Base-by-base conservation (phyloP, 371 early-diverging fungal genomes). In the Fennellomyces sp. region DNA sequence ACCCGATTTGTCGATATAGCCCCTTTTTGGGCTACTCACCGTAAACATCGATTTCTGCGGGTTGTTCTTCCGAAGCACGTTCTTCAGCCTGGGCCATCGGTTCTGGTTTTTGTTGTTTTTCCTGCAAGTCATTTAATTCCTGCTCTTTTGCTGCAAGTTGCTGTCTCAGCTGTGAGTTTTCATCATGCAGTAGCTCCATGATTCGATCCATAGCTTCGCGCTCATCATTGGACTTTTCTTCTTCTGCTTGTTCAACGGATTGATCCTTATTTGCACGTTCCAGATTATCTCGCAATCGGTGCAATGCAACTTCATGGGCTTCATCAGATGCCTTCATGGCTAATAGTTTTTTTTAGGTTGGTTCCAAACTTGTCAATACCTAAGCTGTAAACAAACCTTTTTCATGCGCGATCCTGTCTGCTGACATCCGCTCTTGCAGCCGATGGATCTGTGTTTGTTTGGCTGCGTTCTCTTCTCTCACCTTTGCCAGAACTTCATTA, bases 381-480 rank as follows among this genome's bases (percentile, higher is more conserved):
- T 17, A 1, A 29, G 4, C 27, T 30, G 27, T 10, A 12, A 31
- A 28, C 45, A 21, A 58, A 60, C 68, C 60, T 41, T 60, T 41
- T 48, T 64, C 60, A 29, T 59, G 48, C 1, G 33, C 66, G 62
- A 31, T 61, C 52, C 33, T 42, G 3, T 61, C 66, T 2, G 64
- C 42, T 31, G 42, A 13, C 2, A 52, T 19, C 4, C 57, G 57
- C 25, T 60, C 53, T 27, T 51, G 56, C 53, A 66, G 39, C 19
- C 52, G 56, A 31, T 47, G 50, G 19, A 69, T 39, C 10, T 51
- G 56, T 30, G n/a, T 13, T 36, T 49, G 59, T 25, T 58, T 52
- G 12, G 11, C 31, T 3, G 49, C 49, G 10, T 52, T 49, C 13
- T 75, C 69, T 29, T 72, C 69, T 58, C 73, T 64, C 15, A 72